Evolutionary conservation across 441 rosid species (phyloP).

Genomic region (Raphanus hybrid): DNA sequence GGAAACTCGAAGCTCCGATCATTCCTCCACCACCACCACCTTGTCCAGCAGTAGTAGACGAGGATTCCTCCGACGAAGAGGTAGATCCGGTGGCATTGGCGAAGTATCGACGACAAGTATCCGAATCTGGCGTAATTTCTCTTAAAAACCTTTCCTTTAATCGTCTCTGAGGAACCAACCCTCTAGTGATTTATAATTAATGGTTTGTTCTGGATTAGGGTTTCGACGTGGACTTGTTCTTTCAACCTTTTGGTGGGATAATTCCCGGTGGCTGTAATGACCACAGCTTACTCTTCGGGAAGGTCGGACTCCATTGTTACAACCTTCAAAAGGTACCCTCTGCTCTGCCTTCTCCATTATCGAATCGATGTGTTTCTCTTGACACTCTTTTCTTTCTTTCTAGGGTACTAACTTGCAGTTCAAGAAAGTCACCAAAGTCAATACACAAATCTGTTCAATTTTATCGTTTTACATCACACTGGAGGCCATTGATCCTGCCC

Average conservation of each 20-base stretch:
- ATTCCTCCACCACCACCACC: too few species aligned
- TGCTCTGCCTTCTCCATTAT: background rate
- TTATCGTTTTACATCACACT: background rate
- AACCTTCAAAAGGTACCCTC: background rate
- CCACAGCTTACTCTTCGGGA: background rate
- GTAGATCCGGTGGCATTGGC: background rate
- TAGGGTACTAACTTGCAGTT: background rate
- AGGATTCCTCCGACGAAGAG: background rate
- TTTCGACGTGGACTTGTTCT: background rate
- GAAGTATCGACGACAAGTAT: background rate
- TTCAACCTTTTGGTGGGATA: background rate
- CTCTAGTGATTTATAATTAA: too few species aligned
- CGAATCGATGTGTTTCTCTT: background rate
- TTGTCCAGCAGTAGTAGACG: too few species aligned
- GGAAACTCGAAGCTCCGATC: too few species aligned
- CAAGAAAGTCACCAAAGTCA: background rate
- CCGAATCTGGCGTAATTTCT: background rate
- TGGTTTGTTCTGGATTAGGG: background rate
- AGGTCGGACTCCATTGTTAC: constrained; percentile 2
- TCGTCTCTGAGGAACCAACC: too few species aligned
- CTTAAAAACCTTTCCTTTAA: background rate
- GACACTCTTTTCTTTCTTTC: background rate
- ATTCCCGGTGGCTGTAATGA: background rate
- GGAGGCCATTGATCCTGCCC: background rate
- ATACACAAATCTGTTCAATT: background rate